Percentiles rank a stretch among this genome's conserved stretches.
These are phyloP conservation scores for Myxozyma vanderwaltii DNA, from an alignment of 805 yeast genomes.

Conservation along the genomic window DNA sequence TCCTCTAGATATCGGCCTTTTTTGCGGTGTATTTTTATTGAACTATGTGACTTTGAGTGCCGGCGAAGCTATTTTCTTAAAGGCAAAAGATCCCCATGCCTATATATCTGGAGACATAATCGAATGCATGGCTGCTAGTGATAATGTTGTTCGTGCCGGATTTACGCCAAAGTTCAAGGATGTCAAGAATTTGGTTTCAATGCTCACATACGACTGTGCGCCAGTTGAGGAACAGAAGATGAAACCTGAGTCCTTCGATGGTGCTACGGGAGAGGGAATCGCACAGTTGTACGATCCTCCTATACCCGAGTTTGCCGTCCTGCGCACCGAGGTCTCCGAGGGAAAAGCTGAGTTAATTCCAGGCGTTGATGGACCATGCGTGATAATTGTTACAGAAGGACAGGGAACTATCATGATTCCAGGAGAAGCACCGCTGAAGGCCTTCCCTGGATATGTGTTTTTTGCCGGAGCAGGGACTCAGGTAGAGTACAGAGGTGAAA, in stretches of 20 bases:
- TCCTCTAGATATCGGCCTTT: constrained; percentile 90
- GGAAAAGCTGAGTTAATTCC: constrained; percentile 57
- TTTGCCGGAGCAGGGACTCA: constrained; percentile 79
- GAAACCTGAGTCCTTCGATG: constrained; percentile 59
- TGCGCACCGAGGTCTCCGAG: constrained; percentile 68
- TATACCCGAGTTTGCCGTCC: constrained; percentile 92
- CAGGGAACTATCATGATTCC: constrained; percentile 57
- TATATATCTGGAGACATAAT: constrained; percentile 96
- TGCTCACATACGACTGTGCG: constrained; percentile 87
- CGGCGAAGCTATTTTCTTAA: constrained; percentile 96
- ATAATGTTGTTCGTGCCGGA: constrained; percentile 97
- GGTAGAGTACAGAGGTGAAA: constrained; percentile 52
- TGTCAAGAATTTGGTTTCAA: constrained; percentile 81
- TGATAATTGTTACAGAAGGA: constrained; percentile 82
- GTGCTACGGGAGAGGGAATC: constrained; percentile 43
- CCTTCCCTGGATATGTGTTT: constrained; percentile 75
- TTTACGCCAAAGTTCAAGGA: constrained; percentile 99
- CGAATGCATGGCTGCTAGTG: constrained; percentile 99
- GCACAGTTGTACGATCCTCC: constrained; percentile 82
- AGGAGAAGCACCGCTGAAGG: constrained; percentile 47
- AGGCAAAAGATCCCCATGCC: constrained; percentile 98
- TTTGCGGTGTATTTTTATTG: constrained; percentile 90
- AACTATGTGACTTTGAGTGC: constrained; percentile 80
- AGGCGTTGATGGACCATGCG: constrained; percentile 81
- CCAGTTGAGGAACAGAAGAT: constrained; percentile 93